phyloP scores from a whole-genome alignment of 2,329 filamentous ascomycete genomes.

The Pyricularia pennisetigena region DNA sequence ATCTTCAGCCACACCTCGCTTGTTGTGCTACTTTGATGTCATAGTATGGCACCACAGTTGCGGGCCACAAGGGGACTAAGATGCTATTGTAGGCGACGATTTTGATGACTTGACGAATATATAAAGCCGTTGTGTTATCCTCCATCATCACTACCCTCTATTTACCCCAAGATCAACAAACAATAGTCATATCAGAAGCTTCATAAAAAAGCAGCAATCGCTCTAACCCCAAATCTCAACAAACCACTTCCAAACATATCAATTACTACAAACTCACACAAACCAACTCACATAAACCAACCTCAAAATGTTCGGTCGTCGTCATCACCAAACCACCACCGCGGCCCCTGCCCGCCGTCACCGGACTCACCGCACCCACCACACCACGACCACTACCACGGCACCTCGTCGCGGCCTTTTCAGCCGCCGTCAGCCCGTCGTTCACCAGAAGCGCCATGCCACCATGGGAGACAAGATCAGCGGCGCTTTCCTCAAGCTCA shows the following conservation, averaged over 20 bases:
- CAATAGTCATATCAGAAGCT: not conserved
- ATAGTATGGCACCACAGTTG: not conserved
- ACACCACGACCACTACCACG: conserved; percentile 6
- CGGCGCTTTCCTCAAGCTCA: conserved; percentile 64
- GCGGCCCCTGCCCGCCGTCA: conserved; percentile 3
- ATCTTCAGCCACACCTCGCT: conserved; percentile 1
- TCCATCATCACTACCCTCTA: not conserved
- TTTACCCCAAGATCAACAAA: not conserved
- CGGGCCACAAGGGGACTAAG: no score
- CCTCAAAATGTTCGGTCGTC: not conserved
- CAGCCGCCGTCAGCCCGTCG: conserved; percentile 14
- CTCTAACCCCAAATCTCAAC: not conserved
- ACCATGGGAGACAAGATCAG: conserved; percentile 68
- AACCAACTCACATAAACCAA: not conserved
- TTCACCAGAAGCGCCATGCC: conserved; percentile 56
- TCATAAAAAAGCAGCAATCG: not conserved
- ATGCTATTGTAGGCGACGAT: not conserved
- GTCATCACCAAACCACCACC: not conserved
- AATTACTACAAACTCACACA: not conserved
- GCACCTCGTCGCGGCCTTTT: conserved; percentile 4
- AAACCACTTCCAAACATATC: not conserved
- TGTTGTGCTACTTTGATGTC: conserved; percentile 4
- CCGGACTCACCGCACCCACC: conserved; percentile 4
- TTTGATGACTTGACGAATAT: not conserved
- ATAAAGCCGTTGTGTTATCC: conserved; percentile 2